Evolutionary conservation across 169 alveolate species (phyloP), one percentile per base, ranked within the genome.

Genomic region (Eimeria maxima): DNA sequence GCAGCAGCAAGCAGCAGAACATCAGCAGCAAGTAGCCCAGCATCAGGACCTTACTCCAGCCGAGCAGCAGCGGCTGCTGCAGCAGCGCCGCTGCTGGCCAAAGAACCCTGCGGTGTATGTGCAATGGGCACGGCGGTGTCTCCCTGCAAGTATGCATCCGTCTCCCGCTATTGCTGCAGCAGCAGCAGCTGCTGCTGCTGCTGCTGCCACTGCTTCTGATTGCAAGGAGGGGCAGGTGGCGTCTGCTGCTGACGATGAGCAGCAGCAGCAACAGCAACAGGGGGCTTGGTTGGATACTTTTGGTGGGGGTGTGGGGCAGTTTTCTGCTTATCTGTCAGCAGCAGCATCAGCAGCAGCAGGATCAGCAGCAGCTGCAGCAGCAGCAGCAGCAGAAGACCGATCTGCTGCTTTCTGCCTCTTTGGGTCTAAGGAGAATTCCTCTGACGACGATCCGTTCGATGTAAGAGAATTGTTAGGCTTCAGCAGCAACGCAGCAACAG

Each of bases 1-100:
- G 65, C 90, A 81, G 90, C 95, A 91, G 91, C 91, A 74, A 22
- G 95, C 78, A 38, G 95, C 95, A 22, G 65, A 91, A 42, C 65
- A 91, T 20, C 95, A 91, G 90, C 95, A 67, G 87, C 71, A 81
- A 3, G 71, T 81, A 42, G 71, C 55, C 53, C 90, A 81, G 90
- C 65, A 81, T 8, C 47, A 50, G 11, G 87, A 24, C 50, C 86
- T 63, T 71, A 47, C 86, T 42, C 80, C 93, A 60, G 93, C 93
- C 33, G 80, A 86, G 33, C 93, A 86, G 93, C 93, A 86, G 80
- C 76, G 93, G 80, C 60, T 55, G 80, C 53, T 33, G 80, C 73
- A 29, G 78, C 60, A 33, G 80, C 93, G 78, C 60, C 93, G 93
- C 50, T 27, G 76, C 93, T 38, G 93, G 93, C 80, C 74, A 8